Base-by-base conservation (phyloP, 1,284 basidiomycete species). In the Irpex sp. region DNA sequence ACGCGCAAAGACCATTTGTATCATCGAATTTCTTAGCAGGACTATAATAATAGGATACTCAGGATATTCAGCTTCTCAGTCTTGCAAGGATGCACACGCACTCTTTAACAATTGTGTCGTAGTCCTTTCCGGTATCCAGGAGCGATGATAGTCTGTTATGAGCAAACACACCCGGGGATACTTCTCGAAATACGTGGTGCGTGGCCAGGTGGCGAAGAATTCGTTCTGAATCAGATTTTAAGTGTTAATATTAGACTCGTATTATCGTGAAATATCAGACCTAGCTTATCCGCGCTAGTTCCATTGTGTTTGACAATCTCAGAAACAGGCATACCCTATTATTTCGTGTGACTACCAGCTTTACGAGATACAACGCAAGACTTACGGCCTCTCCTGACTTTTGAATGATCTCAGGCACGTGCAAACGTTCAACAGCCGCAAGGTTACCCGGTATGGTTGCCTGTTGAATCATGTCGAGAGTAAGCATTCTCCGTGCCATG, bases 111-210 rank as follows among this genome's bases (percentile, higher is more conserved):
- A 46, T 46, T 13, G 39, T 46, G 11, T 46, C 5, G n/a, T 46
- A 46, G 39, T 46, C 63, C 57, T 79, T 81, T 17, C 72, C 70
- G 0, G 77, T 79, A 61, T 82, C 80, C 5, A 82, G 63, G 33
- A 74, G 61, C 35, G 74, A 72, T 0, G 81, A 80, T 39, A 79
- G 71, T 4, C 11, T 46, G 39, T 46, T 46, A n/a, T 46, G 39
- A n/a, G 39, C 39, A n/a, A 46, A 46, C 39, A 46, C 39, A 46
- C 39, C 39, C 39, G 39, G 39, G 11, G 39, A 46, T 11, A 46
- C 39, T n/a, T 46, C 39, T n/a, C 39, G 39, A 5, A 46, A 46
- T n/a, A 46, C 39, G 4, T 46, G 39, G n/a, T 46, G 39, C 39
- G 39, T 46, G 39, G 39, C 39, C 13, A 46, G 39, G 39, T 46